These are phyloP conservation scores for Leishmania turanica DNA, from an alignment of 208 protist genomes.

Conservation along the genomic window DNA sequence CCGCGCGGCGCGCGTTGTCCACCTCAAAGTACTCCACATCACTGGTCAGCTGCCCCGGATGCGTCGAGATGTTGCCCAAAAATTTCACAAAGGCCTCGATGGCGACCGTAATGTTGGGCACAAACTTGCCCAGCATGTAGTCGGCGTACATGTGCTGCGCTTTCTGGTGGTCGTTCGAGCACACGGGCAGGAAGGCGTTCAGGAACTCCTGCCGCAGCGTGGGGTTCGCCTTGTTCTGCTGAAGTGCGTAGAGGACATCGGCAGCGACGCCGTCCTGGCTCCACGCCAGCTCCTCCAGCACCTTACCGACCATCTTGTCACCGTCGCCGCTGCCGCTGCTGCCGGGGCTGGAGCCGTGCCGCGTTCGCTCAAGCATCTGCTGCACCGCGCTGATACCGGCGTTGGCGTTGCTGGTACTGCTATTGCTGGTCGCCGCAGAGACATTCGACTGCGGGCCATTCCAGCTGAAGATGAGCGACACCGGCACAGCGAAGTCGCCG, in stretches of 20 bases:
- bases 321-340: constrained; percentile 7
- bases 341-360: neutral
- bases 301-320: constrained; percentile 70
- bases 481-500: constrained; percentile 76
- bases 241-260: constrained; percentile 81
- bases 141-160: constrained; percentile 61
- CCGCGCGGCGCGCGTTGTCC: constrained; percentile 25
- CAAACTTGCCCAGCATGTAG: constrained; percentile 82
- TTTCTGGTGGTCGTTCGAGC: constrained; percentile 51
- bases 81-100: constrained; percentile 81
- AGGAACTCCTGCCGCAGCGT: constrained; percentile 81
- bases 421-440: constrained; percentile 11
- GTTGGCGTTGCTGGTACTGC: constrained; percentile 7
- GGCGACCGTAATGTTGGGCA: constrained; percentile 82
- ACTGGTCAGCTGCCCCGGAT: constrained; percentile 33
- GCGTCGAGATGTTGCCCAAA: constrained; percentile 48
- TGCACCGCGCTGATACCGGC: constrained; percentile 15
- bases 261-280: constrained; percentile 75
- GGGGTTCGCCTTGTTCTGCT: constrained; percentile 64
- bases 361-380: constrained; percentile 12
- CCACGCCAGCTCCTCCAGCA: constrained; percentile 72
- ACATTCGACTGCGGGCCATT: constrained; percentile 40
- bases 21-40: constrained; percentile 51
- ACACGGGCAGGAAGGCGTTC: constrained; percentile 75
- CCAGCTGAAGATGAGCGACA: constrained; percentile 75